phyloP scores from a whole-genome alignment of 306 rosid species.

The Lathyrus sativus region DNA sequence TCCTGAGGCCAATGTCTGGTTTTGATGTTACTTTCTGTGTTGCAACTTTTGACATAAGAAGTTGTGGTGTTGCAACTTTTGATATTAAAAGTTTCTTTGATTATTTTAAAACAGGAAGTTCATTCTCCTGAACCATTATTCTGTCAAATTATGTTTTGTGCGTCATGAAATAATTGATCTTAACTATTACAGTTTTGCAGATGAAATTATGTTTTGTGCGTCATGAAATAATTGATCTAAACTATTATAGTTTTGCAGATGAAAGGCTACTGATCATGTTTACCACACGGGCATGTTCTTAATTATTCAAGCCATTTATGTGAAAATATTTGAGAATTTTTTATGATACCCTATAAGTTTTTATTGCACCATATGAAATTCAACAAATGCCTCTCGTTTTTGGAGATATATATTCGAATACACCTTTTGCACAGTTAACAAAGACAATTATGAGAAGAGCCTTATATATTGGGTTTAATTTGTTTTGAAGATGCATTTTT shows the following conservation, averaged over 20 bases:
- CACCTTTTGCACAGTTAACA: too few relatives aligned
- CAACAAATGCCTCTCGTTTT: too few relatives aligned
- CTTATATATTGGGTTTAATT: too few relatives aligned
- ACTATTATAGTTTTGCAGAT: background rate
- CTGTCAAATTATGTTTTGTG: constrained; percentile 39
- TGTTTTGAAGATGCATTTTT: too few relatives aligned
- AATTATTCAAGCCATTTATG: too few relatives aligned
- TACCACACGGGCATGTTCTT: too few relatives aligned
- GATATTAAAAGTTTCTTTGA: constrained; percentile 46
- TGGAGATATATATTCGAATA: too few relatives aligned
- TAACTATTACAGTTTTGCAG: background rate
- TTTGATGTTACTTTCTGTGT: constrained; percentile 38
- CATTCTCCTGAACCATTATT: constrained; percentile 46
- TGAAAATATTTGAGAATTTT: too few relatives aligned
- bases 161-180: constrained; percentile 53
- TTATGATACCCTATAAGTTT: too few relatives aligned
- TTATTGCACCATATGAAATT: too few relatives aligned
- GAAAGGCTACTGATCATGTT: too few relatives aligned
- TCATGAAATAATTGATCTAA: constrained; percentile 53
- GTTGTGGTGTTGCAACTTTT: constrained; percentile 38
- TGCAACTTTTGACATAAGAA: constrained; percentile 45
- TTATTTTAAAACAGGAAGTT: constrained; percentile 49
- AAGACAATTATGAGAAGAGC: too few relatives aligned
- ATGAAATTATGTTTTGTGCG: constrained; percentile 32
- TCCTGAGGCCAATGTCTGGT: constrained; percentile 54